Evolutionary conservation across 768 basidiomycete species (phyloP).

Genomic region (Tulasnella sp.): DNA sequence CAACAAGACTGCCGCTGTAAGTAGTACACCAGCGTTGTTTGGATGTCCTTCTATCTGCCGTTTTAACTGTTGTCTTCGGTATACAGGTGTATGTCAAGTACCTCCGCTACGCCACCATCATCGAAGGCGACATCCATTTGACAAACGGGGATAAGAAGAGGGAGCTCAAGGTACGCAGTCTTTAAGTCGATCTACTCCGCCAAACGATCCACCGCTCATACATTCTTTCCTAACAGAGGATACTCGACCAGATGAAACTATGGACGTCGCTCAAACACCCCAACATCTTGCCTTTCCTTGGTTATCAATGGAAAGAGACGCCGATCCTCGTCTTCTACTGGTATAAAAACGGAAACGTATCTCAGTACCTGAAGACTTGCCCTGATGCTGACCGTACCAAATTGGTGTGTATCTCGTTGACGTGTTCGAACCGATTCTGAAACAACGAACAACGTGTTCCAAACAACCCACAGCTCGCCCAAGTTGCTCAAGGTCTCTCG

Average conservation of each 20-base stretch:
- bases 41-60: neutral
- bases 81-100: neutral
- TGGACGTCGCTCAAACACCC: neutral
- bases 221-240: neutral
- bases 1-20: neutral
- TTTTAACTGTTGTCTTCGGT: too few relatives aligned
- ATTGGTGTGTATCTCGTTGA: neutral
- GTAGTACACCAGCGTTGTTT: neutral
- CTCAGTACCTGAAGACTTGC: neutral
- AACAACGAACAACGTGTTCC: neutral
- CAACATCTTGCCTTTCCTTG: neutral
- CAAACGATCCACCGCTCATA: neutral
- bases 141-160: neutral
- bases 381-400: neutral
- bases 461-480: slow-evolving; percentile 6
- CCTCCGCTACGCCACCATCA: neutral
- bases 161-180: neutral
- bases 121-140: neutral
- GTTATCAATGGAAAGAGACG: neutral
- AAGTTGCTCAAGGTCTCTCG: slow-evolving; percentile 11
- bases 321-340: neutral
- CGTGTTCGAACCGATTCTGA: too few relatives aligned
- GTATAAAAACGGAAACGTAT: neutral
- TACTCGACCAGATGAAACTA: neutral
- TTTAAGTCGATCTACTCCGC: neutral